Conservation (phyloP, 2,329 filamentous ascomycete genomes). For the Colletotrichum limetticola region DNA sequence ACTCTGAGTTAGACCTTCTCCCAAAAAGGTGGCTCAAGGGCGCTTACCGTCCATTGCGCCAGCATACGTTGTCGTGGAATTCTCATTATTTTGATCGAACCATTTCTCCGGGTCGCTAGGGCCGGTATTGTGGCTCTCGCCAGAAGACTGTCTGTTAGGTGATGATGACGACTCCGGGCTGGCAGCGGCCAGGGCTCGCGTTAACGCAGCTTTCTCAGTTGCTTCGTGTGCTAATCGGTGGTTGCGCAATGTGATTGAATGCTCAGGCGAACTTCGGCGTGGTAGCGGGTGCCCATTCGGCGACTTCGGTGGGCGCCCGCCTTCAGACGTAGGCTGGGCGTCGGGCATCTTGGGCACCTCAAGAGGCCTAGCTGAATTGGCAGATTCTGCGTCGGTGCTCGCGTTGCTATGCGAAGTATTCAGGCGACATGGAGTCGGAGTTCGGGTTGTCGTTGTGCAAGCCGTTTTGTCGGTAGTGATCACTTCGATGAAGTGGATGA, state of each 20-base stretch:
- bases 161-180: conserved; percentile 36
- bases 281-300: conserved; percentile 54
- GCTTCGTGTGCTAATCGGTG: conserved; percentile 58
- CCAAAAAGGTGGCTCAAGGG: not conserved
- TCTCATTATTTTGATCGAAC: conserved; percentile 65
- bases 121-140: conserved; percentile 59
- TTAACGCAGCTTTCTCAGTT: conserved; percentile 38
- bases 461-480: conserved; percentile 6
- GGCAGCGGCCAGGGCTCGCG: conserved; percentile 26
- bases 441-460: not conserved
- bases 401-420: not conserved
- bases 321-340: conserved; percentile 38
- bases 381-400: not conserved
- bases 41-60: conserved; percentile 59
- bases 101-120: conserved; percentile 63
- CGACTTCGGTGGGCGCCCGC: conserved; percentile 38
- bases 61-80: conserved; percentile 56
- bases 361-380: conserved; percentile 14
- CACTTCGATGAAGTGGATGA: not conserved
- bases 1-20: not conserved
- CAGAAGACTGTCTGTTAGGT: conserved; percentile 55
- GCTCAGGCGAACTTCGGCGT: conserved; percentile 54
- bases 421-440: not conserved
- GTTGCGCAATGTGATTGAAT: conserved; percentile 59
- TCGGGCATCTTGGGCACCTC: conserved; percentile 45